Percentiles rank a stretch among this genome's conserved stretches.
Conservation (phyloP, 176 grass and related monocot genomes). For the Urochloa ruziziensis region DNA sequence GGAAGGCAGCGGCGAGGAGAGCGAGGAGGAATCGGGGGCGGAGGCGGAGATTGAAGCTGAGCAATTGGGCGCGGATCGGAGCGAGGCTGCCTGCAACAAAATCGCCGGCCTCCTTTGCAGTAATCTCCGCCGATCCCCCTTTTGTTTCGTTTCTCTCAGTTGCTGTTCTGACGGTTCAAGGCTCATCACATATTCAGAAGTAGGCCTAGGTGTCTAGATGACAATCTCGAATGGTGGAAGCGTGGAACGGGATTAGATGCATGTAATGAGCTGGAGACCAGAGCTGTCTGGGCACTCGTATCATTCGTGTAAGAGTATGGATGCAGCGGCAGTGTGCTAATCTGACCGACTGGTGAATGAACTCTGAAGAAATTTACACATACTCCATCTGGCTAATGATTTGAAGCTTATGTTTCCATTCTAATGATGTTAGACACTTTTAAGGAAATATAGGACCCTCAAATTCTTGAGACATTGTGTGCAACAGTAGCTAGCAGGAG, state of each 20-base stretch:
- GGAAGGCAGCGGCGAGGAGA: background rate
- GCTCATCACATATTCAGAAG: background rate
- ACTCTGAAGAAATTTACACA: background rate
- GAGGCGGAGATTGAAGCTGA: constrained; percentile 12
- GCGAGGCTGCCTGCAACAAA: constrained; percentile 41
- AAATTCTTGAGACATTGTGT: background rate
- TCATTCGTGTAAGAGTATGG: background rate
- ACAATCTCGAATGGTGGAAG: background rate
- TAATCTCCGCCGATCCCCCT: constrained; percentile 22
- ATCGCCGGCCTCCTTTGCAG: constrained; percentile 50
- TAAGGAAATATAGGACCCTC: background rate
- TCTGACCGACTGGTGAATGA: background rate
- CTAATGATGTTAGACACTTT: constrained; percentile 4
- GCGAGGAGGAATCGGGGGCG: constrained; percentile 11
- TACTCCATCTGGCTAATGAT: background rate
- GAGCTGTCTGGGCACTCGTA: background rate
- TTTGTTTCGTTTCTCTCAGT: background rate
- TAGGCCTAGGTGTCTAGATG: background rate
- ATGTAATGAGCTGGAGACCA: background rate
- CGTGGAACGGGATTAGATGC: background rate
- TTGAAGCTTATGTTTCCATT: background rate
- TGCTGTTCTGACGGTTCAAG: background rate
- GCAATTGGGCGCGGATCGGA: constrained; percentile 21
- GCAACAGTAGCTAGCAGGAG: background rate
- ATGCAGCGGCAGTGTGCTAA: background rate